Base-by-base conservation (phyloP, 495 filamentous ascomycete species). In the Cercophora samala region DNA sequence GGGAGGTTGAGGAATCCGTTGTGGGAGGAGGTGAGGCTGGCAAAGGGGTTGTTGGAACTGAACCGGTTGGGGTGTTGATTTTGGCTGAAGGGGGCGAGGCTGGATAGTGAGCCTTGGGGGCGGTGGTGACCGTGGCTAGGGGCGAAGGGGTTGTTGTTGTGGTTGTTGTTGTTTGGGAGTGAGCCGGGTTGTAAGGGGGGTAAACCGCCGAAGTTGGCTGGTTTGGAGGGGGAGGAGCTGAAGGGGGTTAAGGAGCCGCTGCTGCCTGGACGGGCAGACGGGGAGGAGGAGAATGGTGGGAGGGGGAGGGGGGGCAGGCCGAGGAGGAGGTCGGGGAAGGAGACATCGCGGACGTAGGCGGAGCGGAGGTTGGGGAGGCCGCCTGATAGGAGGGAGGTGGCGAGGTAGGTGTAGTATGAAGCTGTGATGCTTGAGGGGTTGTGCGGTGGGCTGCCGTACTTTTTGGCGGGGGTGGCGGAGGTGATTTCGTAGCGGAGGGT, bases 321-420 rank as follows among this genome's bases (percentile, higher is more conserved):
- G 21, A 97, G 70, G 29, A 86, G 77, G 8, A 78, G 69, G 65
- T 96, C 91, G 23, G 91, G 86, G 74, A 98, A 96, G 64, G 84
- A 78, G 11, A 88, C 80, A 70, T 97, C 93, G 11, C 91, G 90
- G 53, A 97, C 95, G 76, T 96, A 98, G 25, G 98, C 82, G 21
- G 87, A 82, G 5, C 78, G 80, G 1, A 99, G 85, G 15, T 84
- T 82, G 11, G 93, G 91, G 0, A 99, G 84, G 18, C 84, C 82
- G 65, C 89, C 87, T n/a, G 86, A 83, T 69, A 92, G 86, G 37
- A 99, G 83, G 5, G 91, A 95, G 51, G 84, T 83, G 23, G 93
- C 85, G n/a, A 99, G 86, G 79, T 96, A 97, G 56, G 82, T 80
- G 75, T 99, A 97, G 80, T 97, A 96, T 62, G 87, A 89, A 4